A percentile compares a stretch with the other conserved stretches of the same genome.
Evolutionary conservation across 2,329 filamentous ascomycete genomes (phyloP).

Genomic region (Alternaria brassicicola): DNA sequence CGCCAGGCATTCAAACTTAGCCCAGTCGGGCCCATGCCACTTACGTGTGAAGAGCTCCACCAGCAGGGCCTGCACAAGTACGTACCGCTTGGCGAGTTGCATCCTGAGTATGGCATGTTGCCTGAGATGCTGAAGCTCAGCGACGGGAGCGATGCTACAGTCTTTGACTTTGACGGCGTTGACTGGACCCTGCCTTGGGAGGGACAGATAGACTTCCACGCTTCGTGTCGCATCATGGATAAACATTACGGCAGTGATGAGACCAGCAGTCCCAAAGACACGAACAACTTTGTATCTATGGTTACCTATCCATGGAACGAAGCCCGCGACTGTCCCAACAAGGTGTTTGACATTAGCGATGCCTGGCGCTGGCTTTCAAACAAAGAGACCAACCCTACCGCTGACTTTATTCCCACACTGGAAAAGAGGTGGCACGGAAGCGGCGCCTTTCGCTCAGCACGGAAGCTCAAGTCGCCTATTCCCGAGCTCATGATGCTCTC

Average conservation of each 20-base stretch:
- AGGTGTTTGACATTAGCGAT: neutral
- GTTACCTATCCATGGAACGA: neutral
- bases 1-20: constrained; percentile 30
- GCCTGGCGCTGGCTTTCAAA: neutral
- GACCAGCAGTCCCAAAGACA: neutral
- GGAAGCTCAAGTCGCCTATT: constrained; percentile 18
- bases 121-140: constrained; percentile 10
- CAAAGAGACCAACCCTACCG: neutral
- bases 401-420: neutral
- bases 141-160: constrained; percentile 22
- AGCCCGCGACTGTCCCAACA: neutral
- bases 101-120: constrained; percentile 23
- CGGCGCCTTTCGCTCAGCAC: neutral
- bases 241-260: neutral
- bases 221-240: neutral
- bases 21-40: constrained; percentile 22
- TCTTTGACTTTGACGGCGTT: constrained; percentile 23
- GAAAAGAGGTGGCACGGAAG: neutral
- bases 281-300: neutral
- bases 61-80: constrained; percentile 24
- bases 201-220: constrained; percentile 4
- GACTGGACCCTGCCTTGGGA: constrained; percentile 21
- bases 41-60: constrained; percentile 27
- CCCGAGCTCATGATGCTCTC: constrained; percentile 17
- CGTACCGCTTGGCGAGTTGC: constrained; percentile 20